Percentiles rank a stretch among this genome's conserved stretches.
Evolutionary conservation across 805 yeast species (phyloP).

Genomic region (Yamadazyma laniorum): DNA sequence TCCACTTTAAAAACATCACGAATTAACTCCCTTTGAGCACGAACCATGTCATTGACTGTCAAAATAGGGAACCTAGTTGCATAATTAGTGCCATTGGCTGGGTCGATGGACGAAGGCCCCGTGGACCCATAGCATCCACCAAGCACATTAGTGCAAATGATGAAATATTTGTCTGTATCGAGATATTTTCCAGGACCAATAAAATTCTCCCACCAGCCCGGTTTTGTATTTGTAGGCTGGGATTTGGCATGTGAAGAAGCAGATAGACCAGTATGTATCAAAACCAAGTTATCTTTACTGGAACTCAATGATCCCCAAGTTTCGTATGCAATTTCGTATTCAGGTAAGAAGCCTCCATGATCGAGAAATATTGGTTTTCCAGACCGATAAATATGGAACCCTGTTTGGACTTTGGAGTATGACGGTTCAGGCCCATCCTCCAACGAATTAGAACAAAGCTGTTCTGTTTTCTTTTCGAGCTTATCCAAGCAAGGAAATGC

Average conservation of each 20-base stretch:
- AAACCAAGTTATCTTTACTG: conserved; percentile 65
- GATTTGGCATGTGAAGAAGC: conserved; percentile 94
- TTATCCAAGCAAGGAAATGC: conserved; percentile 85
- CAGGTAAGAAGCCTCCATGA: conserved; percentile 75
- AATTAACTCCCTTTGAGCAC: conserved; percentile 78
- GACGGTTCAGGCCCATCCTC: conserved; percentile 85
- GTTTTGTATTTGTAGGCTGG: conserved; percentile 60
- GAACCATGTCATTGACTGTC: conserved; percentile 84
- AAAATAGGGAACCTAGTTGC: conserved; percentile 87
- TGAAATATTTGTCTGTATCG: conserved; percentile 78
- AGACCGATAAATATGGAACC: conserved; percentile 59
- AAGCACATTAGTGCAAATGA: conserved; percentile 85
- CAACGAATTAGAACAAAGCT: conserved; percentile 31
- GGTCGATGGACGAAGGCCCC: conserved; percentile 82
- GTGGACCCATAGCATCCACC: conserved; percentile 97
- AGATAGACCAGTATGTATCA: conserved; percentile 86
- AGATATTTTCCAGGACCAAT: conserved; percentile 80
- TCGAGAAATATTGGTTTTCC: conserved; percentile 67
- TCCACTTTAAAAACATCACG: conserved; percentile 58
- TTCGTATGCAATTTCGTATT: conserved; percentile 84
- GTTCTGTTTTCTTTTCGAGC: conserved; percentile 55
- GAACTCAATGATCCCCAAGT: conserved; percentile 80
- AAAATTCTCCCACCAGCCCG: conserved; percentile 96
- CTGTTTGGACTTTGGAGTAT: conserved; percentile 65
- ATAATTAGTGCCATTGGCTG: conserved; percentile 62